phyloP scores from a whole-genome alignment of 352 stramenopile species.

The Phytophthora meadii region DNA sequence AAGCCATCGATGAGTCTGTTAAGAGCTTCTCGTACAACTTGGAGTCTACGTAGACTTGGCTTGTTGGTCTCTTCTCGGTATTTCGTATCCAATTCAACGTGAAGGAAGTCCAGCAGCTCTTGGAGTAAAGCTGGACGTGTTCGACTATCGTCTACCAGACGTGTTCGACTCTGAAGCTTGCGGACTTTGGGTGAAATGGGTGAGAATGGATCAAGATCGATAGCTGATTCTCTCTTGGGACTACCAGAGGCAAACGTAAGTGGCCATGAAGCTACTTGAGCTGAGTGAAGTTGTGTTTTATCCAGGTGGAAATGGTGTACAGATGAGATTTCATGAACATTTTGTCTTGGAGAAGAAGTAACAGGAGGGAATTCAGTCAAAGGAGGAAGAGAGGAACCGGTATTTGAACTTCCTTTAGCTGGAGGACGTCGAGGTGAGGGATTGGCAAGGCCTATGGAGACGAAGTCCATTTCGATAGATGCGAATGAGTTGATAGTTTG shows the following conservation, averaged over 20 bases:
- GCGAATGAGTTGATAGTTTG: neutral
- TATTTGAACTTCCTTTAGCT: constrained; percentile 17
- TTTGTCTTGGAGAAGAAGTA: constrained; percentile 13
- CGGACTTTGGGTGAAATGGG: constrained; percentile 34
- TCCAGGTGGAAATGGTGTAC: constrained; percentile 23
- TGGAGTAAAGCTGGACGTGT: constrained; percentile 48
- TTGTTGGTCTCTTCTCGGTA: constrained; percentile 10
- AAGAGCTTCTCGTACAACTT: constrained; percentile 66
- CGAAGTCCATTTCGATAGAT: constrained; percentile 32
- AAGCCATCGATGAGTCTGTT: constrained; percentile 63
- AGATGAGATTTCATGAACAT: neutral
- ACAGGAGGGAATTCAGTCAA: constrained; percentile 16
- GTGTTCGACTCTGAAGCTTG: constrained; percentile 29
- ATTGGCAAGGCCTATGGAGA: constrained; percentile 22
- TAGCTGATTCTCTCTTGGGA: constrained; percentile 10
- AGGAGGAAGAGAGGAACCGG: constrained; percentile 25
- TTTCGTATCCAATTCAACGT: constrained; percentile 30
- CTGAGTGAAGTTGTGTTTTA: constrained; percentile 23
- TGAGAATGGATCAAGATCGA: constrained; percentile 28
- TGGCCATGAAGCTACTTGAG: constrained; percentile 52
- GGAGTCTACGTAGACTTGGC: constrained; percentile 50
- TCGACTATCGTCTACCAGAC: constrained; percentile 44
- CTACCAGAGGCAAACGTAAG: constrained; percentile 35
- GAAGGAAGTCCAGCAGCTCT: constrained; percentile 50
- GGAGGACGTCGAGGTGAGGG: constrained; percentile 27